These are phyloP conservation scores for Hypoxylon sp. DNA, from an alignment of 2,329 filamentous ascomycete genomes.

Conservation along the genomic window DNA sequence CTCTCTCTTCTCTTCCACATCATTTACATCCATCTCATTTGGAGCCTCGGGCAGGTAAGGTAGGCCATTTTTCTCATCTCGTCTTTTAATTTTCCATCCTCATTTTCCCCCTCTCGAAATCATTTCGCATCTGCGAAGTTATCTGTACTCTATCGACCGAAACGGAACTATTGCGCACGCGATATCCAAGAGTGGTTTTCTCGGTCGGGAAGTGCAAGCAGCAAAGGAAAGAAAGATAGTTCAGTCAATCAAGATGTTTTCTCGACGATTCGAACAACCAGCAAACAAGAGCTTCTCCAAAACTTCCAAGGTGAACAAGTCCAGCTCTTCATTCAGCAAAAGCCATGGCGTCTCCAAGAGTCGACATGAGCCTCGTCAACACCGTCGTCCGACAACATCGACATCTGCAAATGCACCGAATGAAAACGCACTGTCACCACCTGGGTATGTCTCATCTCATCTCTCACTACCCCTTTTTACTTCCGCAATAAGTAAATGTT, in stretches of 20 bases:
- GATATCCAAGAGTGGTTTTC: constrained; percentile 13
- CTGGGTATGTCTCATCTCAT: constrained; percentile 53
- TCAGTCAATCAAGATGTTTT: constrained; percentile 55
- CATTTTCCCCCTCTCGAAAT: background rate
- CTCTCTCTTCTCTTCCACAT: constrained; percentile 33
- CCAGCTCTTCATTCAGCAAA: constrained; percentile 64
- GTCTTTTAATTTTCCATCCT: constrained; percentile 31
- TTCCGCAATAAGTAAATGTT: no score
- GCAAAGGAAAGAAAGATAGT: background rate
- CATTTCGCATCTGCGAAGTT: constrained; percentile 18
- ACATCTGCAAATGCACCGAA: constrained; percentile 49
- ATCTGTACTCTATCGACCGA: constrained; percentile 2
- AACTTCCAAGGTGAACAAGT: constrained; percentile 58
- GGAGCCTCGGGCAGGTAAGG: constrained; percentile 40
- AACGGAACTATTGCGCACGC: constrained; percentile 19
- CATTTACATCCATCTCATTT: no score
- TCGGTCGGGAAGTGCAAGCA: constrained; percentile 25
- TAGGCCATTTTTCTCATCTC: constrained; percentile 38
- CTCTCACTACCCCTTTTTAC: background rate
- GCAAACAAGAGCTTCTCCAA: constrained; percentile 63
- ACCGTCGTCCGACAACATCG: constrained; percentile 58
- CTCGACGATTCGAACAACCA: constrained; percentile 55
- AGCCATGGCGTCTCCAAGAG: constrained; percentile 63
- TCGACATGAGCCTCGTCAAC: constrained; percentile 58
- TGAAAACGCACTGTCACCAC: constrained; percentile 52